These are phyloP conservation scores for Sporothrix curviconia DNA, from an alignment of 2,329 filamentous ascomycete genomes.

Conservation along the genomic window DNA sequence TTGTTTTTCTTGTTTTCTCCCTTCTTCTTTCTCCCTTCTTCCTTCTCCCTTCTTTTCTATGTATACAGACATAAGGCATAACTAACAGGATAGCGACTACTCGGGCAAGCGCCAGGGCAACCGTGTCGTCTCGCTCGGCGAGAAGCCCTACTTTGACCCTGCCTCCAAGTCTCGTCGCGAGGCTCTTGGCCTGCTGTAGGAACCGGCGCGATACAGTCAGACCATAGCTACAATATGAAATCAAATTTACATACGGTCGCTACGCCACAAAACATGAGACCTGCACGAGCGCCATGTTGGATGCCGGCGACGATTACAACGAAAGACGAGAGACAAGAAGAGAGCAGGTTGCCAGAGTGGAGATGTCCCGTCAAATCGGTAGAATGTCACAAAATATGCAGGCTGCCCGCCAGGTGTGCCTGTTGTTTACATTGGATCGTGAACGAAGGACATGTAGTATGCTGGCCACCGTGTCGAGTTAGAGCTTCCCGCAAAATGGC, in stretches of 20 bases:
- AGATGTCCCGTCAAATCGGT: too few relatives aligned
- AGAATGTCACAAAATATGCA: neutral
- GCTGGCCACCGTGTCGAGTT: constrained; percentile 1
- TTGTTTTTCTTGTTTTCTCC: neutral
- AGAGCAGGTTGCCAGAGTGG: neutral
- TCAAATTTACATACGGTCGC: too few relatives aligned
- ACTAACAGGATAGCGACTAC: constrained; percentile 21
- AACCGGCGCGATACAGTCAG: too few relatives aligned
- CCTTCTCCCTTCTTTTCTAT: neutral
- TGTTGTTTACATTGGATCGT: constrained; percentile 4
- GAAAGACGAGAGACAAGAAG: neutral
- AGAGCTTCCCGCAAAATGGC: constrained; percentile 7
- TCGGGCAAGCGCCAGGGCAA: constrained; percentile 26
- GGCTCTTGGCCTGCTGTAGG: constrained; percentile 19
- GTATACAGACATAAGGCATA: too few relatives aligned
- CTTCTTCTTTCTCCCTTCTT: neutral
- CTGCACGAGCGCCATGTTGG: too few relatives aligned
- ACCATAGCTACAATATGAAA: too few relatives aligned
- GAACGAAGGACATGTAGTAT: too few relatives aligned
- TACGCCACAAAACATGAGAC: too few relatives aligned
- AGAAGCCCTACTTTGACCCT: constrained; percentile 27
- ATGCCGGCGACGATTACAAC: neutral
- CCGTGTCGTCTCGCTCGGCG: constrained; percentile 26
- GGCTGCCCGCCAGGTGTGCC: neutral
- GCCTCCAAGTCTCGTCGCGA: constrained; percentile 24